Conservation (phyloP, 2,329 filamentous ascomycete species). For the Pseudogymnoascus verrucosus region DNA sequence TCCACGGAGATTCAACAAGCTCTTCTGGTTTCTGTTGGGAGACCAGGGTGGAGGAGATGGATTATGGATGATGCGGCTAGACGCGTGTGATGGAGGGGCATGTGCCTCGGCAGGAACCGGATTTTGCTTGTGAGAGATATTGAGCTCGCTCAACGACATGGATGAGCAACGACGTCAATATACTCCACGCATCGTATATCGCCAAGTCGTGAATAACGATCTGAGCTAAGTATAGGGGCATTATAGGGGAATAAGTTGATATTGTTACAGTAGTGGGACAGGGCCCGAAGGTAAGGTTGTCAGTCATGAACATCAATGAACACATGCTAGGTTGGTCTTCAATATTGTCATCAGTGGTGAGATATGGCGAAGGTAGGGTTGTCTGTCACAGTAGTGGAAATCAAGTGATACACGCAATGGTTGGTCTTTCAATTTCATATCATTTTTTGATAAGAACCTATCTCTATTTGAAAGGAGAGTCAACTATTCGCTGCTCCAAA, state of each 20-base stretch:
- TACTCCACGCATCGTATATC: background rate
- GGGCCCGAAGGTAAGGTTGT: background rate
- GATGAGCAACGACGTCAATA: background rate
- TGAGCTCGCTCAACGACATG: background rate
- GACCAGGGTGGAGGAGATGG: background rate
- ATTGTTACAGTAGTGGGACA: background rate
- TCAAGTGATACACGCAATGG: background rate
- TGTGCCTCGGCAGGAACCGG: background rate
- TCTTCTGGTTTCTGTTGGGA: background rate
- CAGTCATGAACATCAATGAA: background rate
- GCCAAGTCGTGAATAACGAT: background rate
- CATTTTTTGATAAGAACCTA: constrained; percentile 1
- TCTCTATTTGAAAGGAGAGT: constrained; percentile 1
- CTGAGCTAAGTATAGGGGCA: background rate
- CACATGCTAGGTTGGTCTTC: background rate
- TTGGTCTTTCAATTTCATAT: constrained; percentile 2
- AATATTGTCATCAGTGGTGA: too few species aligned
- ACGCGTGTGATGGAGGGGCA: background rate
- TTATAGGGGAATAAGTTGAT: background rate
- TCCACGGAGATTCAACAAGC: background rate
- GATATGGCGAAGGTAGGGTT: too few species aligned
- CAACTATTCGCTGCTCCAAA: background rate
- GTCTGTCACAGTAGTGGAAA: background rate
- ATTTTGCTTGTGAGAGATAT: constrained; percentile 5
- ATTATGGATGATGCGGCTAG: background rate